Percentiles rank a stretch among this genome's conserved stretches.
Conservation (phyloP, 768 basidiomycete species). For the Termitomyces sp. region DNA sequence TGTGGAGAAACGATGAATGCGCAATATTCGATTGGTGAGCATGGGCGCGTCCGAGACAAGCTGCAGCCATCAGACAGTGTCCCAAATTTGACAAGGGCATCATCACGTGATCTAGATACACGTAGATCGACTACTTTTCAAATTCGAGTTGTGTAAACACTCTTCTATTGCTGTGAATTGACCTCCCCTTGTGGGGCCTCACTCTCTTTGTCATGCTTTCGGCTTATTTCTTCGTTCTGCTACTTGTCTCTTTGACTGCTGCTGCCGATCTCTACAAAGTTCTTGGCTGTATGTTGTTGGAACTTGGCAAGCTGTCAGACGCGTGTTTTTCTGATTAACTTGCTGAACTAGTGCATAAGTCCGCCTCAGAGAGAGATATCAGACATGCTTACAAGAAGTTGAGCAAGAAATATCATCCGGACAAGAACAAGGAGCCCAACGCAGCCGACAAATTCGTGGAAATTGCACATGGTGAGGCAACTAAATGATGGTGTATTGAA, state of each 20-base stretch:
- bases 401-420: constrained; percentile 87
- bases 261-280: constrained; percentile 80
- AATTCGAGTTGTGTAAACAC: constrained; percentile 1
- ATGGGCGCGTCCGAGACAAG: background rate
- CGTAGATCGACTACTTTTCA: constrained; percentile 9
- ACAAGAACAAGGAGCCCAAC: constrained; percentile 85
- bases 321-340: constrained; percentile 16
- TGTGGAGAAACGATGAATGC: constrained; percentile 6
- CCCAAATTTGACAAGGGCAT: background rate
- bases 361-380: constrained; percentile 85
- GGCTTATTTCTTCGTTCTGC: constrained; percentile 27
- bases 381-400: constrained; percentile 88
- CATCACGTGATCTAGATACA: constrained; percentile 15
- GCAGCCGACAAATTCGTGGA: constrained; percentile 88
- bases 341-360: constrained; percentile 46
- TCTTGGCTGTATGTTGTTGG: constrained; percentile 61
- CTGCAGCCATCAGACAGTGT: too few species aligned
- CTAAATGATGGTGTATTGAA: background rate
- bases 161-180: constrained; percentile 2
- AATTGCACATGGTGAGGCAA: constrained; percentile 72
- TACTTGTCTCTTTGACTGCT: constrained; percentile 30
- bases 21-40: constrained; percentile 13
- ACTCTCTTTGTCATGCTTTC: constrained; percentile 27
- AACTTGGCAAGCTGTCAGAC: constrained; percentile 5
- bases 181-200: constrained; percentile 3